Percentiles rank a stretch among this genome's conserved stretches.
Conservation (phyloP, 2,329 filamentous ascomycete species). For the Phyllosticta ampelicida region DNA sequence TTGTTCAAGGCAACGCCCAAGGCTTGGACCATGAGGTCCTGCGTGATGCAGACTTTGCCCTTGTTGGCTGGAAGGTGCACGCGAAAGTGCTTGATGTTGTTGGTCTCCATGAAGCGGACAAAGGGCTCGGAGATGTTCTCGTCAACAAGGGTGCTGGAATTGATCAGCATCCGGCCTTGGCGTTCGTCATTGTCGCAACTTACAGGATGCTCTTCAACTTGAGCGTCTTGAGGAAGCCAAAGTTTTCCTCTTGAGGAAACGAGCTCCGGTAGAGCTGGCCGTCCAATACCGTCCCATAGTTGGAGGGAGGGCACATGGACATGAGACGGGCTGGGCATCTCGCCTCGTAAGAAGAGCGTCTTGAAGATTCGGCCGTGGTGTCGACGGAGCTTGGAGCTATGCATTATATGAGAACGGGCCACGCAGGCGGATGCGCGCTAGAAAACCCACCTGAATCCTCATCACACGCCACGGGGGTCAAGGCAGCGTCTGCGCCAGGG, state of each 20-base stretch:
- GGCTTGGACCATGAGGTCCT: conserved; percentile 54
- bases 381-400: background rate
- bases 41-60: conserved; percentile 40
- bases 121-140: conserved; percentile 39
- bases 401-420: background rate
- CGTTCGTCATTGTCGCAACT: conserved; percentile 18
- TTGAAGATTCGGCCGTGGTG: conserved; percentile 6
- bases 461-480: background rate
- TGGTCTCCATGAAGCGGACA: conserved; percentile 49
- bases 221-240: conserved; percentile 56
- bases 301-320: conserved; percentile 44
- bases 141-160: conserved; percentile 39
- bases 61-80: conserved; percentile 85
- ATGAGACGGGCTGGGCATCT: conserved; percentile 25
- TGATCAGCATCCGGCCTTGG: conserved; percentile 24
- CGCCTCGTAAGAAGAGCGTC: conserved; percentile 8
- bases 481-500: background rate
- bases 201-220: conserved; percentile 71
- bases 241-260: conserved; percentile 63
- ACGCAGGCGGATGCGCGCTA: background rate
- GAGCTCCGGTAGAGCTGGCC: conserved; percentile 70
- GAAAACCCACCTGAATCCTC: background rate
- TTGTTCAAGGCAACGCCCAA: conserved; percentile 61
- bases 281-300: conserved; percentile 65
- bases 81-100: conserved; percentile 60